A percentile compares a stretch with the other conserved stretches of the same genome.
Conservation (phyloP, 2,329 filamentous ascomycete genomes). For the Scytalidium sp. region DNA sequence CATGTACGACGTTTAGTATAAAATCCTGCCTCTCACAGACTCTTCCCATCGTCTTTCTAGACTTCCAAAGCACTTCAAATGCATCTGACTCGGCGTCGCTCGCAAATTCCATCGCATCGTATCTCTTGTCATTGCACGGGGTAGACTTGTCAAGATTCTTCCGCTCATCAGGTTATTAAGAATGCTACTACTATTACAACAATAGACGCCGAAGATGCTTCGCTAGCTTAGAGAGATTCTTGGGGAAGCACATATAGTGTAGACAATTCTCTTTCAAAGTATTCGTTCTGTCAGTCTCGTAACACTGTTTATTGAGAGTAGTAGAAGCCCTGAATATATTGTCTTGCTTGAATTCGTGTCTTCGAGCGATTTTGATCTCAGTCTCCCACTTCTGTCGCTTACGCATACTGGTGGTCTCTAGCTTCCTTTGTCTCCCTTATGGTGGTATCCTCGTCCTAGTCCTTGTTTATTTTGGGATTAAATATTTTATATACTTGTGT, state of each 20-base stretch:
- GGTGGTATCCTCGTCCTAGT: not conserved
- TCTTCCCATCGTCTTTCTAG: not conserved
- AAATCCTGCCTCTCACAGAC: not conserved
- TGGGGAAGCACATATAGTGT: not conserved
- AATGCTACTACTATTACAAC: not conserved
- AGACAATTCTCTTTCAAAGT: not conserved
- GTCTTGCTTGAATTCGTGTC: not conserved
- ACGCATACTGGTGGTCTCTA: not conserved
- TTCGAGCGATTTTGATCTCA: not conserved
- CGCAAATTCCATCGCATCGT: not conserved
- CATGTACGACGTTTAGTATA: slow-evolving; percentile 20
- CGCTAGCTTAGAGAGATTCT: not conserved
- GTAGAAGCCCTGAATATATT: not conserved
- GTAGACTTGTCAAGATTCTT: not conserved
- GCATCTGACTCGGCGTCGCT: not conserved
- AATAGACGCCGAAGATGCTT: not conserved
- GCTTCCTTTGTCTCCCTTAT: not conserved
- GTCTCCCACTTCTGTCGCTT: not conserved
- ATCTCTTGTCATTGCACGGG: not conserved
- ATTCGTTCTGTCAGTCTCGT: not conserved
- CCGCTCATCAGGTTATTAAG: not conserved
- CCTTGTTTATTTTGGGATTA: not conserved
- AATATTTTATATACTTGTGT: not conserved
- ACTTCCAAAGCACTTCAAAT: not conserved
- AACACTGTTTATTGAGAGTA: not conserved